Evolutionary conservation across 2,329 filamentous ascomycete species (phyloP).

Genomic region (Aspergillus floridensis): DNA sequence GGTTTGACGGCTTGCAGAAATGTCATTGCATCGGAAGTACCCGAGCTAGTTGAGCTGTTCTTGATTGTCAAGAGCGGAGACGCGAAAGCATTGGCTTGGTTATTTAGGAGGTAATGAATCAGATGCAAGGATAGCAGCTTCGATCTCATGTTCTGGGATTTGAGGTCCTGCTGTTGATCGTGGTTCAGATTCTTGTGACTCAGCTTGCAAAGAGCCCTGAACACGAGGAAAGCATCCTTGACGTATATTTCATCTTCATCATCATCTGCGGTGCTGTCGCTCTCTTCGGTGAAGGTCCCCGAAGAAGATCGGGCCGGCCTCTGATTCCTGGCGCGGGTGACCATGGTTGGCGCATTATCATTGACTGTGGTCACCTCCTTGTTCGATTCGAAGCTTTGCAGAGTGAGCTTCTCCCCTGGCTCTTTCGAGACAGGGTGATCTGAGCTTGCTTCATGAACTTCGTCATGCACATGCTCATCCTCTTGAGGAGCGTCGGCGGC

Average conservation of each 20-base stretch:
- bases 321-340: slow-evolving; percentile 57
- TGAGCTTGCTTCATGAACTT: slow-evolving; percentile 31
- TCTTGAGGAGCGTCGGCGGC: slow-evolving; percentile 43
- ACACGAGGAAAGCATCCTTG: slow-evolving; percentile 93
- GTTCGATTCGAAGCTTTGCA: slow-evolving; percentile 67
- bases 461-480: slow-evolving; percentile 46
- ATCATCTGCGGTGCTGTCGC: slow-evolving; percentile 50
- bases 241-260: slow-evolving; percentile 95
- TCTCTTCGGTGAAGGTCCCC: slow-evolving; percentile 36
- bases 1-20: slow-evolving; percentile 96
- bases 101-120: slow-evolving; percentile 92
- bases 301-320: slow-evolving; percentile 46
- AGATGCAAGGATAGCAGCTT: slow-evolving; percentile 94
- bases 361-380: slow-evolving; percentile 66
- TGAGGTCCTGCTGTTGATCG: slow-evolving; percentile 88
- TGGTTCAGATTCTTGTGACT: slow-evolving; percentile 87
- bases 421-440: slow-evolving; percentile 53
- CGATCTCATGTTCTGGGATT: slow-evolving; percentile 93
- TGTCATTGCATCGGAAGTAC: slow-evolving; percentile 74
- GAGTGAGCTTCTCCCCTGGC: slow-evolving; percentile 58
- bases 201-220: slow-evolving; percentile 94
- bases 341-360: slow-evolving; percentile 66
- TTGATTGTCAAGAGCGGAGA: slow-evolving; percentile 90
- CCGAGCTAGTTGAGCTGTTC: slow-evolving; percentile 81
- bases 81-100: slow-evolving; percentile 85